Conservation (phyloP, 1,284 basidiomycete species). For the Melampsora americana region DNA sequence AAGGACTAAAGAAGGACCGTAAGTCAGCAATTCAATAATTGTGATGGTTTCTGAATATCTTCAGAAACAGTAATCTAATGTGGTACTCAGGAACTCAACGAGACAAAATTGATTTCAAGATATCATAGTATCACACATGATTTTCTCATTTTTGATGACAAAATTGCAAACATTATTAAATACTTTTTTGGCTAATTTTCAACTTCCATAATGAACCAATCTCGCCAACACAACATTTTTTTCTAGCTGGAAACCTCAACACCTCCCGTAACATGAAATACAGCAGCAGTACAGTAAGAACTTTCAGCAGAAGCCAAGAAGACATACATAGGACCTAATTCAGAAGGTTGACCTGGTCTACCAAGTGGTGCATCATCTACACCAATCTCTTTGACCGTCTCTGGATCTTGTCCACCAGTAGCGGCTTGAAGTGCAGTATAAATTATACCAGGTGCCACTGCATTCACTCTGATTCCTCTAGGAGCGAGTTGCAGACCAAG, state of each 20-base stretch:
- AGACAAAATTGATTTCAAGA: too few relatives aligned
- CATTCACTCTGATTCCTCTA: conserved; percentile 63
- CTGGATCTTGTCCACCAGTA: conserved; percentile 37
- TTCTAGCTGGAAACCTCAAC: conserved; percentile 17
- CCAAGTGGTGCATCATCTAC: conserved; percentile 20
- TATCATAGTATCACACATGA: too few relatives aligned
- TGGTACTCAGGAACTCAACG: too few relatives aligned
- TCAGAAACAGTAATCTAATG: too few relatives aligned
- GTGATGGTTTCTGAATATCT: too few relatives aligned
- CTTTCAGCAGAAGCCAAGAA: conserved; percentile 31
- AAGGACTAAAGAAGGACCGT: too few relatives aligned
- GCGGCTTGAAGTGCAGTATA: conserved; percentile 57
- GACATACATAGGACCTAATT: conserved; percentile 26
- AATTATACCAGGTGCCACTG: conserved; percentile 61
- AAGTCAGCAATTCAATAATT: too few relatives aligned
- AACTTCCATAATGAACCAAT: too few relatives aligned
- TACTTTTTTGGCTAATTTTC: too few relatives aligned
- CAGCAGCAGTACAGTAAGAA: conserved; percentile 19
- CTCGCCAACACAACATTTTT: too few relatives aligned
- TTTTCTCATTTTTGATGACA: too few relatives aligned
- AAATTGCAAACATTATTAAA: too few relatives aligned
- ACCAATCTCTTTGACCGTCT: conserved; percentile 17
- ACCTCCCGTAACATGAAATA: conserved; percentile 35
- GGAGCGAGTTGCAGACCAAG: conserved; percentile 62
- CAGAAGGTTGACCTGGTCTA: conserved; percentile 31